These are phyloP conservation scores for Claviceps capensis DNA, from an alignment of 2,329 filamentous ascomycete genomes.

Conservation along the genomic window DNA sequence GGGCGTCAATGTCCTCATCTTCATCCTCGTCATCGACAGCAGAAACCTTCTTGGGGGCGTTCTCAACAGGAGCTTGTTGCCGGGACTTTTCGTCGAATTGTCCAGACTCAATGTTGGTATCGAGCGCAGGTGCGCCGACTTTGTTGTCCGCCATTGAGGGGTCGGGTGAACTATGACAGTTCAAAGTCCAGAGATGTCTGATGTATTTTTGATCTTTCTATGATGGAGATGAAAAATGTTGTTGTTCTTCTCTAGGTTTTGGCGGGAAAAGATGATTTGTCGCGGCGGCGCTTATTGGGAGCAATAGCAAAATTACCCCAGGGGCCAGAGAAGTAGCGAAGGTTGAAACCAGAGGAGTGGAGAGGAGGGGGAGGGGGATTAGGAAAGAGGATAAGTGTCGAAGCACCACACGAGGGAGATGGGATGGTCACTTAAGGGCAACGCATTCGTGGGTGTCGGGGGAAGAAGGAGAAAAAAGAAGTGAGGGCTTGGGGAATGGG, in stretches of 20 bases:
- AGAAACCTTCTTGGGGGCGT: slow-evolving; percentile 21
- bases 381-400: slow-evolving; percentile 15
- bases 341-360: slow-evolving; percentile 2
- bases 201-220: neutral
- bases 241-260: slow-evolving; percentile 2
- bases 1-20: slow-evolving; percentile 70
- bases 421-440: slow-evolving; percentile 28
- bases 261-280: neutral
- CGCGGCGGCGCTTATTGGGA: slow-evolving; percentile 1
- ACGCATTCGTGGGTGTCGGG: slow-evolving; percentile 35
- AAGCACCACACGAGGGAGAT: slow-evolving; percentile 34
- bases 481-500: slow-evolving; percentile 13
- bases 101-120: slow-evolving; percentile 51
- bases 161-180: slow-evolving; percentile 1
- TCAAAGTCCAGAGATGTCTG: neutral
- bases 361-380: slow-evolving; percentile 7
- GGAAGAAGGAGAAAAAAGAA: slow-evolving; percentile 20
- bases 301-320: slow-evolving; percentile 4
- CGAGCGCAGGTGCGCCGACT: slow-evolving; percentile 40
- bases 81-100: slow-evolving; percentile 51
- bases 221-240: neutral
- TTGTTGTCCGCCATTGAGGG: slow-evolving; percentile 40
- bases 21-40: slow-evolving; percentile 51
- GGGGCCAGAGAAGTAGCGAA: slow-evolving; percentile 1
- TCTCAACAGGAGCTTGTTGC: slow-evolving; percentile 16